These are phyloP conservation scores for Mortierella sp. DNA, from an alignment of 371 early-diverging fungal genomes.

Conservation along the genomic window DNA sequence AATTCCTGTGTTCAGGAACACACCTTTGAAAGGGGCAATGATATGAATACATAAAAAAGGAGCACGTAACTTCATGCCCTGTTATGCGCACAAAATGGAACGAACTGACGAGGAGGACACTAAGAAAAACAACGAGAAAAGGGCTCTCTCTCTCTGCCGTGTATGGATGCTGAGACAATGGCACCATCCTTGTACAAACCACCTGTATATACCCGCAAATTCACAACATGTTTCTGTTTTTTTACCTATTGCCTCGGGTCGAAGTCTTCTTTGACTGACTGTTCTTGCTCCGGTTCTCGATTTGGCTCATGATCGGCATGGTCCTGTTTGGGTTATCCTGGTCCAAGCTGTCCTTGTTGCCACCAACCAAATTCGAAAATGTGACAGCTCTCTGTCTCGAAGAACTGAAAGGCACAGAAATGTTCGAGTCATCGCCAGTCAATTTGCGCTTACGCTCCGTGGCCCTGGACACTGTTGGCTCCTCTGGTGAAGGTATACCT, in stretches of 20 bases:
- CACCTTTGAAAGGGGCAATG: not conserved
- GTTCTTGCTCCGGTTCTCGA: not conserved
- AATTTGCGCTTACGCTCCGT: slow-evolving; percentile 5
- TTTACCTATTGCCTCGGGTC: not conserved
- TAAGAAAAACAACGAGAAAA: not conserved
- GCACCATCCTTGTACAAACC: not conserved
- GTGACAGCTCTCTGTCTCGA: not conserved
- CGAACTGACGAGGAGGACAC: not conserved
- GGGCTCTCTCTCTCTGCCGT: not conserved
- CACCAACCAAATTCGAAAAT: not conserved
- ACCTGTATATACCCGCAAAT: not conserved
- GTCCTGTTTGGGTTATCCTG: not conserved
- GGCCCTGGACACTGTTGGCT: not conserved
- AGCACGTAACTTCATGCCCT: not conserved
- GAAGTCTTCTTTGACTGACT: not conserved
- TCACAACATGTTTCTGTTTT: not conserved
- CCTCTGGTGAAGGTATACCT: not conserved
- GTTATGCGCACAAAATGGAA: not conserved
- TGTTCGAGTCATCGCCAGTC: not conserved
- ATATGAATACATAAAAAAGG: not conserved
- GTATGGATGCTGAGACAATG: not conserved
- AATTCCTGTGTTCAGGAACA: slow-evolving; percentile 5
- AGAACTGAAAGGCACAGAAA: not conserved
- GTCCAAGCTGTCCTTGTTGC: not conserved
- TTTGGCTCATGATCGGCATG: not conserved